These are phyloP conservation scores for Candida stauntonica DNA, from an alignment of 805 yeast genomes.

Conservation along the genomic window DNA sequence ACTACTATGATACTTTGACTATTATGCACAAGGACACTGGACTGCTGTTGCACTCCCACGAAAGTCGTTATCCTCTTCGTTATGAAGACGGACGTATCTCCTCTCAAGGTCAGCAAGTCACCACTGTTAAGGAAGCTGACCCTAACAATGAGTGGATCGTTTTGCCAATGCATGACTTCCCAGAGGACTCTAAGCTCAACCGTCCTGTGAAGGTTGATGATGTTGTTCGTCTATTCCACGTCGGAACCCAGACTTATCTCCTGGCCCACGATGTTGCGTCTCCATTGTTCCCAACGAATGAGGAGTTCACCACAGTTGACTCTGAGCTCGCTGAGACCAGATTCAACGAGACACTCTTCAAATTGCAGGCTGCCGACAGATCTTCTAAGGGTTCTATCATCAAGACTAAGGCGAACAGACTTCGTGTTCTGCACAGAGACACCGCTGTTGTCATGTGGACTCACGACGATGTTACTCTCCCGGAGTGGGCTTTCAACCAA, in stretches of 20 bases:
- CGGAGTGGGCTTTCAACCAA: constrained; percentile 93
- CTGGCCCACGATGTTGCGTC: constrained; percentile 96
- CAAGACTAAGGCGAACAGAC: constrained; percentile 64
- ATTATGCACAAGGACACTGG: constrained; percentile 77
- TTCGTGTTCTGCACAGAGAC: constrained; percentile 75
- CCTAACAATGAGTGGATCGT: constrained; percentile 83
- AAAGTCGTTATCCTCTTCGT: constrained; percentile 70
- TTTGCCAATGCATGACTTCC: constrained; percentile 52
- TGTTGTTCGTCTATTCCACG: constrained; percentile 73
- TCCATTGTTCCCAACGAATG: constrained; percentile 86
- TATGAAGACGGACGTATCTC: constrained; percentile 96
- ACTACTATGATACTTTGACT: constrained; percentile 73
- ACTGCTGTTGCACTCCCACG: constrained; percentile 82
- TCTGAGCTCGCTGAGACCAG: constrained; percentile 53
- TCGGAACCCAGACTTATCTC: constrained; percentile 71
- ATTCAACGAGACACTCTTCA: constrained; percentile 75
- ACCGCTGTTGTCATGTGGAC: constrained; percentile 95
- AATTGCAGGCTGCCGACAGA: constrained; percentile 57
- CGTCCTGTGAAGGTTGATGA: constrained; percentile 67
- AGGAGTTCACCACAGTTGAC: constrained; percentile 78
- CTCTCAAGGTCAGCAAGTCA: constrained; percentile 92
- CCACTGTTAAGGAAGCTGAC: constrained; percentile 56
- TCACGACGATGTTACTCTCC: constrained; percentile 74
- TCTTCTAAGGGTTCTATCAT: constrained; percentile 45
- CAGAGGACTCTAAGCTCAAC: constrained; percentile 35